Conservation (phyloP, 2,329 filamentous ascomycete genomes). For the Rugonectria rugulosa region DNA sequence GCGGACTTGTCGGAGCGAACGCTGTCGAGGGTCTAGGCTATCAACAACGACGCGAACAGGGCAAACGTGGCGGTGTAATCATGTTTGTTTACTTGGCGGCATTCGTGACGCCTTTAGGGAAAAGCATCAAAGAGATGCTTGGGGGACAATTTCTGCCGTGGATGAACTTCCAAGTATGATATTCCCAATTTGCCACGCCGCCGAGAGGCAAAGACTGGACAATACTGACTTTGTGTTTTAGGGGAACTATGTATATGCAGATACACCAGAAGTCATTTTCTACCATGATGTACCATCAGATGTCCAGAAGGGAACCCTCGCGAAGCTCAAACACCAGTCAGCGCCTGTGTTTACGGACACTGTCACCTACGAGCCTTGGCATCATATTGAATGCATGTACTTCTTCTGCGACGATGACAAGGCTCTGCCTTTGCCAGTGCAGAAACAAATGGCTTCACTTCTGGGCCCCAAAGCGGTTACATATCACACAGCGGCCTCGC, state of each 20-base stretch:
- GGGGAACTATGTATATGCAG: constrained; percentile 23
- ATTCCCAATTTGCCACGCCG: too few species aligned
- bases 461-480: constrained; percentile 11
- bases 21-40: constrained; percentile 47
- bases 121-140: constrained; percentile 36
- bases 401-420: constrained; percentile 36
- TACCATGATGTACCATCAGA: constrained; percentile 35
- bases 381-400: constrained; percentile 38
- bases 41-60: constrained; percentile 40
- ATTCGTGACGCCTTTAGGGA: constrained; percentile 41
- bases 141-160: constrained; percentile 38
- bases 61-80: constrained; percentile 48
- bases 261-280: constrained; percentile 30
- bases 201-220: too few species aligned
- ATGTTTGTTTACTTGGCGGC: constrained; percentile 46
- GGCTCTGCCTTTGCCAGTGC: constrained; percentile 29
- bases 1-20: constrained; percentile 49
- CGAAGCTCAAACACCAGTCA: constrained; percentile 24
- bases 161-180: constrained; percentile 39
- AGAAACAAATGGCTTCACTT: constrained; percentile 30
- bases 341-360: constrained; percentile 29
- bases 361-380: constrained; percentile 38
- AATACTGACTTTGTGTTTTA: background rate
- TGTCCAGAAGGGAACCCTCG: constrained; percentile 18
- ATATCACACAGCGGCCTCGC: constrained; percentile 20